phyloP scores from a whole-genome alignment of 2,329 filamentous ascomycete genomes.

The Ceratocystiopsis minuta region DNA sequence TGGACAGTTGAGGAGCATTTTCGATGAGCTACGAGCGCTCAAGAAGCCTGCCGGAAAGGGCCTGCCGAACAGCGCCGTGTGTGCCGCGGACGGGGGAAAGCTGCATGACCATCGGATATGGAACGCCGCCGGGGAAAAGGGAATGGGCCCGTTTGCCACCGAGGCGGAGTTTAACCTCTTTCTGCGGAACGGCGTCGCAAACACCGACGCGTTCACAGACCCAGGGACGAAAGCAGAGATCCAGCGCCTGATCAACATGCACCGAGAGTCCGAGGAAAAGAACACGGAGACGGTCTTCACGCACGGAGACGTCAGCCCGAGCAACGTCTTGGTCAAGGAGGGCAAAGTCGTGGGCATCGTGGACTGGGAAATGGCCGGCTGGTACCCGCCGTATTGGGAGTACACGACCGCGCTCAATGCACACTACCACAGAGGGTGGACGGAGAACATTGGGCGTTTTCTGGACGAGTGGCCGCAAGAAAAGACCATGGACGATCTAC shows the following conservation, averaged over 20 bases:
- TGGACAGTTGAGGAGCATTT: background rate
- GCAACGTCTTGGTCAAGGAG: constrained; percentile 24
- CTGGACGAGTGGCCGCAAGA: background rate
- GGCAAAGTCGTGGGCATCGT: constrained; percentile 24
- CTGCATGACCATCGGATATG: background rate
- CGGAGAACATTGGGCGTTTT: background rate
- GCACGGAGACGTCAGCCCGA: constrained; percentile 28
- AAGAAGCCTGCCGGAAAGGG: background rate
- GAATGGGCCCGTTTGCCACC: background rate
- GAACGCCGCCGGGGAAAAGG: background rate
- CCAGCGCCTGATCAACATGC: background rate
- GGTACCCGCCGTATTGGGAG: constrained; percentile 25
- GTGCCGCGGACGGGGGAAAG: background rate
- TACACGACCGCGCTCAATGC: constrained; percentile 8
- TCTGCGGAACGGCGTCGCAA: background rate
- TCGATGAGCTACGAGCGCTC: background rate
- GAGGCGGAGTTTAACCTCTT: background rate
- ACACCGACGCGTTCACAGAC: background rate
- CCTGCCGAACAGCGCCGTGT: background rate
- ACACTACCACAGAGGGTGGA: background rate
- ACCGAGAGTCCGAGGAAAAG: background rate
- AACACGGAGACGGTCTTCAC: constrained; percentile 26
- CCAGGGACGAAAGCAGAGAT: background rate
- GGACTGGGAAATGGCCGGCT: constrained; percentile 29
- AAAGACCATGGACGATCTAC: background rate